phyloP scores from a whole-genome alignment of 257 asterid genomes.

The Solanum dulcamara region DNA sequence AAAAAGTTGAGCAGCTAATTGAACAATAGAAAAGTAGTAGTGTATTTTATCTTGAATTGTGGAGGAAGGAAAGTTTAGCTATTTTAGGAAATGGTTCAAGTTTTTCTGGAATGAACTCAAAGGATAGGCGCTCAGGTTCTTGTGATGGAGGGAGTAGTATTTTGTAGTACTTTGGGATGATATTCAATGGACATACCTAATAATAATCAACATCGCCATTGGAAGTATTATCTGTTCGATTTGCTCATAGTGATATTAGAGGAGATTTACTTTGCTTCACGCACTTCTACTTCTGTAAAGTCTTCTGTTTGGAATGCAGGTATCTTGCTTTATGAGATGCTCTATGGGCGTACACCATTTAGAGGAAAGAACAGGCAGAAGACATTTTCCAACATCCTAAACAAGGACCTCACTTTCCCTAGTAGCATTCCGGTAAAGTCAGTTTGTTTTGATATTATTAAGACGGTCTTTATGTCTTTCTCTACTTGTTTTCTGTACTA shows the following conservation, averaged over 20 bases:
- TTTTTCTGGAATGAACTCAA: neutral
- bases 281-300: neutral
- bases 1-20: neutral
- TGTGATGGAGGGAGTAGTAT: neutral
- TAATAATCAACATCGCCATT: neutral
- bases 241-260: neutral
- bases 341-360: conserved; percentile 95
- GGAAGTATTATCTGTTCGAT: neutral
- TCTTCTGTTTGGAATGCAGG: conserved; percentile 32
- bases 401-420: conserved; percentile 96
- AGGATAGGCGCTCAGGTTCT: neutral
- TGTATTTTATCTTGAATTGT: neutral
- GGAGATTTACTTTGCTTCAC: neutral
- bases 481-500: neutral
- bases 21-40: neutral
- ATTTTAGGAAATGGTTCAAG: neutral
- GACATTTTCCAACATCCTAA: conserved; percentile 84
- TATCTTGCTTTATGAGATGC: conserved; percentile 84
- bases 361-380: conserved; percentile 96
- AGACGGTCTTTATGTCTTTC: neutral
- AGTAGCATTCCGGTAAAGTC: conserved; percentile 79
- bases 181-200: neutral
- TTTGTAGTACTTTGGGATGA: neutral
- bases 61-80: neutral
- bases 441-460: neutral